Percentiles rank a stretch among this genome's conserved stretches.
Conservation (phyloP, 2,329 filamentous ascomycete species). For the Fusarium hostae region DNA sequence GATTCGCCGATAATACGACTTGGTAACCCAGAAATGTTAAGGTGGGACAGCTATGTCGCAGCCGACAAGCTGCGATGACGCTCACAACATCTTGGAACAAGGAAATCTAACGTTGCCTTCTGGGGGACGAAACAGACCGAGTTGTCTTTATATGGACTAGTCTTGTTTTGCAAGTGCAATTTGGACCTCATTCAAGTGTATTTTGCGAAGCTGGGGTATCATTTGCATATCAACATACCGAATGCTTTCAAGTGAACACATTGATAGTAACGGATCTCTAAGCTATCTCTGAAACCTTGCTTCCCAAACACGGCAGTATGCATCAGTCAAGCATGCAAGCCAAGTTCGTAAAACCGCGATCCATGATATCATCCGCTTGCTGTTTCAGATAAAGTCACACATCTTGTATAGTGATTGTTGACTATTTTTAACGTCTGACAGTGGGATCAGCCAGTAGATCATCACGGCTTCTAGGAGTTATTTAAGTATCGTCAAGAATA, state of each 20-base stretch:
- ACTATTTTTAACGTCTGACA: constrained; percentile 19
- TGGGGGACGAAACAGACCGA: constrained; percentile 14
- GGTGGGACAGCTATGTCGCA: constrained; percentile 38
- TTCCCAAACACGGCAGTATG: constrained; percentile 28
- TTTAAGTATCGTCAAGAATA: constrained; percentile 15
- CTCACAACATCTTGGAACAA: constrained; percentile 24
- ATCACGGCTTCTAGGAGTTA: neutral
- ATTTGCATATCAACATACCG: constrained; percentile 9
- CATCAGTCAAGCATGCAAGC: constrained; percentile 37
- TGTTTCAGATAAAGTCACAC: constrained; percentile 39
- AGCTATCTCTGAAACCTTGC: constrained; percentile 29
- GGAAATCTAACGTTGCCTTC: constrained; percentile 17
- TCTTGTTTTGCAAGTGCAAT: constrained; percentile 43
- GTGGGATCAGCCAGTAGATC: constrained; percentile 7
- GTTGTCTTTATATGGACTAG: constrained; percentile 32
- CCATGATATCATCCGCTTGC: constrained; percentile 39
- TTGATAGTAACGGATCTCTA: constrained; percentile 9
- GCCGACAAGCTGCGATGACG: constrained; percentile 34
- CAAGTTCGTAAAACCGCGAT: constrained; percentile 28
- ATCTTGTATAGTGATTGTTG: constrained; percentile 10
- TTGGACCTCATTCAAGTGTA: constrained; percentile 34
- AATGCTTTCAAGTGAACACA: constrained; percentile 17
- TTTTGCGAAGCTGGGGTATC: constrained; percentile 39
- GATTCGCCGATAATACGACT: constrained; percentile 15
- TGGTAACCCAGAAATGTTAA: constrained; percentile 30